Evolutionary conservation across 2,329 filamentous ascomycete species (phyloP).

Genomic region (Fusarium scirpi): DNA sequence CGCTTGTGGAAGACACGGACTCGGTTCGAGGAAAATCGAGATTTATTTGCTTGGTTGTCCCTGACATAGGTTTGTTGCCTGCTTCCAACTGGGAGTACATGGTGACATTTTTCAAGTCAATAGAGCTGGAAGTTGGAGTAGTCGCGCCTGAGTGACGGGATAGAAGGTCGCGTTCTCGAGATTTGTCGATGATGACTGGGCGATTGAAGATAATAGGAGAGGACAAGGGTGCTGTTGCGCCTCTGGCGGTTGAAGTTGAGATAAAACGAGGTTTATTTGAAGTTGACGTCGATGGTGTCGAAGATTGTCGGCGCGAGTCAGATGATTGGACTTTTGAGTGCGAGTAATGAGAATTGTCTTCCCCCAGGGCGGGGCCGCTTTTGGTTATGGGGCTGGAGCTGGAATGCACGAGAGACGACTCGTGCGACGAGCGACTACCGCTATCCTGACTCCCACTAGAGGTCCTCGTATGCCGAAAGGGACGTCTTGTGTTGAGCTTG

Average conservation of each 20-base stretch:
- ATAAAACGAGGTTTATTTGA: constrained; percentile 36
- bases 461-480: constrained; percentile 42
- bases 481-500: constrained; percentile 30
- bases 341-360: constrained; percentile 38
- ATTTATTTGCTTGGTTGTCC: constrained; percentile 51
- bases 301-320: constrained; percentile 42
- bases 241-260: constrained; percentile 12
- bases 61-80: constrained; percentile 47
- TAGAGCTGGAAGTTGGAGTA: constrained; percentile 25
- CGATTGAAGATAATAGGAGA: constrained; percentile 43
- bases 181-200: constrained; percentile 34
- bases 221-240: neutral
- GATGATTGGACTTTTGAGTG: constrained; percentile 38
- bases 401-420: constrained; percentile 46
- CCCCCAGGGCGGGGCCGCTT: constrained; percentile 47
- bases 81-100: constrained; percentile 52
- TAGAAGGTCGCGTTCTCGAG: constrained; percentile 39
- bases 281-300: constrained; percentile 28
- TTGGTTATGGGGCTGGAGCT: constrained; percentile 35
- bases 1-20: constrained; percentile 61
- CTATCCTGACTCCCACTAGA: constrained; percentile 47
- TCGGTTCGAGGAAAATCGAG: constrained; percentile 57
- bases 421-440: constrained; percentile 47
- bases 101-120: constrained; percentile 54
- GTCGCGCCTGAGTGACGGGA: constrained; percentile 36